phyloP scores from a whole-genome alignment of 2,329 filamentous ascomycete species.

The Ceratocystis eucalypticola region DNA sequence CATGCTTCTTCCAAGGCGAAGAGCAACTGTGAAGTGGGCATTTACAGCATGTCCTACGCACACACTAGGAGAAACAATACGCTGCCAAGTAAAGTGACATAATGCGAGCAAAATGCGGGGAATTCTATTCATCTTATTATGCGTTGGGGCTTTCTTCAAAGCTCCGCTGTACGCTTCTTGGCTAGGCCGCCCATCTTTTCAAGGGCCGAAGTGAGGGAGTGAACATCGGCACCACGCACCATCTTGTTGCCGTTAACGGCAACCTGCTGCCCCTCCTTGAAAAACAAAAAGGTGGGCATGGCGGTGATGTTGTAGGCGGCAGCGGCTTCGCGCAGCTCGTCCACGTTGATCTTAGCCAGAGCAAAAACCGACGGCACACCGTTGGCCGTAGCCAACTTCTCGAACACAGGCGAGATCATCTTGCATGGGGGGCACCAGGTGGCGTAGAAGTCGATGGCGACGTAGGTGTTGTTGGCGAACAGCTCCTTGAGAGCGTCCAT shows the following conservation, averaged over 20 bases:
- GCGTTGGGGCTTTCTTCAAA: not conserved
- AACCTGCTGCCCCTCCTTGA: slow-evolving; percentile 53
- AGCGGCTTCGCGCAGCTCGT: slow-evolving; percentile 61
- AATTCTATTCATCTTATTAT: not conserved
- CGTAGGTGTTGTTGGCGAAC: slow-evolving; percentile 36
- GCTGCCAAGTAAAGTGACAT: not conserved
- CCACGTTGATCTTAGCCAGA: slow-evolving; percentile 88
- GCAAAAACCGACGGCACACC: slow-evolving; percentile 38
- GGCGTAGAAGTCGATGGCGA: slow-evolving; percentile 79
- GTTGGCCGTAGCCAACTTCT: slow-evolving; percentile 24
- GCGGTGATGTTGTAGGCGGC: slow-evolving; percentile 68
- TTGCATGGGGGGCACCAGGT: slow-evolving; percentile 95
- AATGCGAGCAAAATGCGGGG: not conserved
- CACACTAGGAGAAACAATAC: not conserved
- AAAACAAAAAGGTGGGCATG: slow-evolving; percentile 85
- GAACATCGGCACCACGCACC: slow-evolving; percentile 21
- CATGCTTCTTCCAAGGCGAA: not conserved
- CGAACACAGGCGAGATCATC: slow-evolving; percentile 63
- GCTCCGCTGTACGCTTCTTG: slow-evolving; percentile 24
- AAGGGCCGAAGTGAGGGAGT: slow-evolving; percentile 25
- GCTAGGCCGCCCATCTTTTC: slow-evolving; percentile 30
- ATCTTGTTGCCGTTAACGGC: slow-evolving; percentile 25
- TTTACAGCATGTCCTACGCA: not conserved
- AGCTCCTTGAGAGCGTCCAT: slow-evolving; percentile 15
- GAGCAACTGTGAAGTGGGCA: not conserved